Percentiles rank a stretch among this genome's conserved stretches.
These are phyloP conservation scores for Exophiala viscosa DNA, from an alignment of 2,329 filamentous ascomycete genomes.

Conservation along the genomic window DNA sequence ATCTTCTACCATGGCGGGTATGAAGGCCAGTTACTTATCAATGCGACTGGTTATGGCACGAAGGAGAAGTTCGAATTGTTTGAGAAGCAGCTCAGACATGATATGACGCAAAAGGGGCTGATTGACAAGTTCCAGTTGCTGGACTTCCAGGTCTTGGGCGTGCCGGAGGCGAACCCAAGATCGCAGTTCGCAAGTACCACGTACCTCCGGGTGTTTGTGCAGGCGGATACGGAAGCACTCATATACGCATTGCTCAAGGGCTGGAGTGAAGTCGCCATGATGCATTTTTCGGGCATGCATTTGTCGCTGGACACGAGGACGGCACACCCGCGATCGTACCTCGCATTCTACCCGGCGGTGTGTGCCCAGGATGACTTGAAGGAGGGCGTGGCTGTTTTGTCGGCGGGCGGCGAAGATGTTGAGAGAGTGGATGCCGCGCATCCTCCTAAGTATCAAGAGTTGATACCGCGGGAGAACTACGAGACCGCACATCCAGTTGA, in stretches of 20 bases:
- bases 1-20: conserved; percentile 50
- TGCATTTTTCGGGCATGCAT: conserved; percentile 46
- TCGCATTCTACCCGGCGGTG: conserved; percentile 43
- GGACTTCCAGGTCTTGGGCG: conserved; percentile 51
- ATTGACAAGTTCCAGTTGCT: conserved; percentile 45
- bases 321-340: conserved; percentile 38
- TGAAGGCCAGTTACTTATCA: conserved; percentile 44
- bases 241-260: conserved; percentile 9
- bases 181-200: conserved; percentile 44
- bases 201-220: conserved; percentile 45
- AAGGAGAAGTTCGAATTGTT: conserved; percentile 49
- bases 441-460: too few relatives aligned
- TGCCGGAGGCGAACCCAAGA: conserved; percentile 37
- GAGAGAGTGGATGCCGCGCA: too few relatives aligned
- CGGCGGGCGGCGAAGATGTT: too few relatives aligned
- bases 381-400: too few relatives aligned
- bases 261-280: conserved; percentile 27
- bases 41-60: conserved; percentile 49
- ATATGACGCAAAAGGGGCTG: conserved; percentile 36
- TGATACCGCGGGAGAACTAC: conserved; percentile 7
- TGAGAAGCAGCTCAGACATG: conserved; percentile 46
- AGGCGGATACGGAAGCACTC: conserved; percentile 31
- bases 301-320: conserved; percentile 42
- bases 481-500: conserved; percentile 20
- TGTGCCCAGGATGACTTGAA: conserved; percentile 31